phyloP scores from a whole-genome alignment of 768 basidiomycete species.

The Auricularia sp. region DNA sequence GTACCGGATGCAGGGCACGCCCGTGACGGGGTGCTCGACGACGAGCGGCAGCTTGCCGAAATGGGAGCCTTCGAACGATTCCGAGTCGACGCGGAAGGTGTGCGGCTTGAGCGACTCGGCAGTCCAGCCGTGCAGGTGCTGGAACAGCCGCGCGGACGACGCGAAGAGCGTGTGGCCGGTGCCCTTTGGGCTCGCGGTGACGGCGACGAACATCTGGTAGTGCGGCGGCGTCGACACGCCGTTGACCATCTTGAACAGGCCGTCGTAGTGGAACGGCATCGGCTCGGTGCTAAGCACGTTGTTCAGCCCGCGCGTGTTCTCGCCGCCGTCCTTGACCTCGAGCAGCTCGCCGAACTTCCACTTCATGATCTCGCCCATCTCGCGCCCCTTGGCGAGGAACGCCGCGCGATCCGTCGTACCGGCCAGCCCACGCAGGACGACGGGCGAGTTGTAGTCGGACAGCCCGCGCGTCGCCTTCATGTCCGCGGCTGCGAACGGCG shows the following conservation, averaged over 20 bases:
- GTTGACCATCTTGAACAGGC: not conserved
- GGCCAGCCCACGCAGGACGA: not conserved
- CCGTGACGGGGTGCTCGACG: not conserved
- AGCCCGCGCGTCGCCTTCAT: not conserved
- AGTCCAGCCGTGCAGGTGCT: not conserved
- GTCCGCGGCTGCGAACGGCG: too few species aligned
- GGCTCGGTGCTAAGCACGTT: not conserved
- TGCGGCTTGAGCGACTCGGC: not conserved
- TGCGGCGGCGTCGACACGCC: not conserved
- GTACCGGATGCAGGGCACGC: not conserved
- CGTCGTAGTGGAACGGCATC: conserved; percentile 1
- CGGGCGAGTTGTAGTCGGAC: not conserved
- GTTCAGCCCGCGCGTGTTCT: not conserved
- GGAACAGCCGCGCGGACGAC: not conserved
- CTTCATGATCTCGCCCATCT: not conserved
- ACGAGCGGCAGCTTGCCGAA: not conserved
- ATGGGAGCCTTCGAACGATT: not conserved
- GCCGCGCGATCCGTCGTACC: not conserved
- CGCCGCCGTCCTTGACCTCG: not conserved
- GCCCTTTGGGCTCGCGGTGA: not conserved
- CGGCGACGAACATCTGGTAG: not conserved
- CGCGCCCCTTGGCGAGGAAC: not conserved
- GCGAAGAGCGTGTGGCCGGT: not conserved
- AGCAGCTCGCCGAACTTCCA: not conserved
- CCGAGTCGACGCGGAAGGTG: not conserved